Evolutionary conservation across 306 rosid genomes (phyloP), one percentile per base, ranked within the genome.

Genomic region (Astragalus glycyphyllos): DNA sequence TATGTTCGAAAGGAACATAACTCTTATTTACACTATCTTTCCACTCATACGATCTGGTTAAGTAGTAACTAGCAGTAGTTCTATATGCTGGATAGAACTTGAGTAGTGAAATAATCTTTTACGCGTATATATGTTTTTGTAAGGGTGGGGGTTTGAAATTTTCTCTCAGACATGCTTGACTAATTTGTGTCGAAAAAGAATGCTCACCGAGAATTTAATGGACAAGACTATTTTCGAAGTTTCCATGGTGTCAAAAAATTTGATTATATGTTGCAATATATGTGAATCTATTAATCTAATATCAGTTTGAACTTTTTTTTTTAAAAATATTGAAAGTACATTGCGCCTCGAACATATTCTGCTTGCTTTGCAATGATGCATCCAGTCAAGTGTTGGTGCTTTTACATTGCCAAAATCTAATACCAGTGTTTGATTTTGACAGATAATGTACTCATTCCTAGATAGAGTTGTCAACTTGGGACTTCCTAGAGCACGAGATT

Each of bases 401-500:
- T 12, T 50, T 15, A 61, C 37, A 42, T 7, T 13, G 45, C 15
- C 2, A 4, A 40, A 78, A 72, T 56, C 6, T 26, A 45, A 71
- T 63, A 23, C 14, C 57, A 9, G 73, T 51, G 60, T 78, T 76
- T 58, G 34, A 34, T 61, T 67, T 76, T 68, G 70, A 58, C 75
- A 94, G 99, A 56, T 86, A 61, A 94, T 94, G 97, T 86, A 75
- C 77, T 80, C 95, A 7, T 94, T 94, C 84, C 81, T 94, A 6
- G 97, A 94, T 76, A 92, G 97, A 10, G 83, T 90, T 8, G 73
- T 94, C 72, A 94, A 94, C 88, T 83, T 94, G 81, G 83, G 79
- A 58, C 83, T 94, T 85, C 97, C 99, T 7, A 86, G 99, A 77
- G 84, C 97, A 49, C 86, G 99, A 82, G 99, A 94, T 85, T 94